Conservation (phyloP, 2,329 filamentous ascomycete genomes). For the Neoarthrinium moseri region DNA sequence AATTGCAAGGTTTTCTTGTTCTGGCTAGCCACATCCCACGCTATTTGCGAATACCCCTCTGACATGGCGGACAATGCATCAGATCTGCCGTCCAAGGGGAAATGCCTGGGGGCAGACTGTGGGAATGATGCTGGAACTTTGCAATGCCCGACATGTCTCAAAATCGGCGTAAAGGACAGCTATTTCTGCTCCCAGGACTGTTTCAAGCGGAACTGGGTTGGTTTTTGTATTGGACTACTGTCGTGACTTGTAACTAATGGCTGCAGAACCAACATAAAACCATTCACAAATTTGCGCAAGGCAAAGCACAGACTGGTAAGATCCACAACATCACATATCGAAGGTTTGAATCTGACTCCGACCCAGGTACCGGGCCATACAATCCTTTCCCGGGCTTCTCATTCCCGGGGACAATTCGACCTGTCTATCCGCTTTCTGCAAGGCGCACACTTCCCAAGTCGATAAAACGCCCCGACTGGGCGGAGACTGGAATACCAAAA, state of each 20-base stretch:
- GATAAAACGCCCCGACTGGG: slow-evolving; percentile 67
- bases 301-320: slow-evolving; percentile 10
- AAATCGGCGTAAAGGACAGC: slow-evolving; percentile 64
- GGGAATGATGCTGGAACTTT: slow-evolving; percentile 64
- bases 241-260: not conserved
- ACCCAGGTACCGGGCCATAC: slow-evolving; percentile 67
- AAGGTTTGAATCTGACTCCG: slow-evolving; percentile 61
- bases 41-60: no score
- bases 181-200: slow-evolving; percentile 80
- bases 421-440: slow-evolving; percentile 64
- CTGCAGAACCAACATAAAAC: slow-evolving; percentile 58
- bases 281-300: slow-evolving; percentile 53
- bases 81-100: slow-evolving; percentile 17
- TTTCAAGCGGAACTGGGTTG: slow-evolving; percentile 72
- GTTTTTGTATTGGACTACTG: not conserved
- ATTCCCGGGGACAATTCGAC: slow-evolving; percentile 62
- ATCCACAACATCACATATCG: slow-evolving; percentile 37
- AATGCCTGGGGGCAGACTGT: slow-evolving; percentile 67
- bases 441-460: slow-evolving; percentile 56
- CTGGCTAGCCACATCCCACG: no score
- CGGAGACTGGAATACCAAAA: slow-evolving; percentile 57
- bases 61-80: not conserved
- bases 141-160: slow-evolving; percentile 74
- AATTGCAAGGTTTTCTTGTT: no score
- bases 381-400: slow-evolving; percentile 70